phyloP scores from a whole-genome alignment of 257 asterid genomes.

The Nicotiana obtusifolia region DNA sequence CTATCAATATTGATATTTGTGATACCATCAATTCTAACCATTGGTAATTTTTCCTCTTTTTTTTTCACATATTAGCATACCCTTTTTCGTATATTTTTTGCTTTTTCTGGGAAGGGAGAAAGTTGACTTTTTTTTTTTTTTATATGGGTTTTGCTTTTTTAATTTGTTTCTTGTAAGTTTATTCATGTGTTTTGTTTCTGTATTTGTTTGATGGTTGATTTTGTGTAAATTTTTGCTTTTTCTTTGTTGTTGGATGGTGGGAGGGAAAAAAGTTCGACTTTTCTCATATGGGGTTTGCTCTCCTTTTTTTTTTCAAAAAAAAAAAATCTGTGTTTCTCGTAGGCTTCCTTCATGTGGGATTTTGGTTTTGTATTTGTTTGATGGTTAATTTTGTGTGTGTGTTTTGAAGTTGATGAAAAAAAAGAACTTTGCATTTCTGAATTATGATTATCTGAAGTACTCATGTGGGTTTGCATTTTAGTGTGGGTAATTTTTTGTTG shows the following conservation, averaged over 20 bases:
- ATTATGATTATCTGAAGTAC: too few relatives aligned
- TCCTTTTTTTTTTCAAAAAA: too few relatives aligned
- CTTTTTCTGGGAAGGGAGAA: not conserved
- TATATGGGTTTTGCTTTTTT: not conserved
- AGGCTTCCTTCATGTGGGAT: too few relatives aligned
- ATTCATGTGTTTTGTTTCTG: not conserved
- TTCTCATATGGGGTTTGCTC: too few relatives aligned
- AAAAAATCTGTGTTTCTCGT: too few relatives aligned
- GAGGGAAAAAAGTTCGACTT: too few relatives aligned
- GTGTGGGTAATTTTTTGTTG: not conserved
- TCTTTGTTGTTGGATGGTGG: not conserved
- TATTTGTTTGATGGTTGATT: not conserved
- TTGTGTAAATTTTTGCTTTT: not conserved
- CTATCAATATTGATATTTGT: conserved; percentile 84
- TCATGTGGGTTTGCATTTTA: not conserved
- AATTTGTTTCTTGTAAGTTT: not conserved
- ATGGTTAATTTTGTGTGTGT: too few relatives aligned
- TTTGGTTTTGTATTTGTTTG: too few relatives aligned
- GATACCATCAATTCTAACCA: conserved; percentile 52
- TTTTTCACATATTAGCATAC: not conserved
- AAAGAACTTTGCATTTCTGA: too few relatives aligned
- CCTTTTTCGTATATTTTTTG: not conserved
- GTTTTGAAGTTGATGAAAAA: too few relatives aligned
- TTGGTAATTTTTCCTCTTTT: not conserved
- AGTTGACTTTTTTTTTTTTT: conserved; percentile 3